Evolutionary conservation across 1,139 yeast genomes (phyloP).

Genomic region (Pichia sp.): DNA sequence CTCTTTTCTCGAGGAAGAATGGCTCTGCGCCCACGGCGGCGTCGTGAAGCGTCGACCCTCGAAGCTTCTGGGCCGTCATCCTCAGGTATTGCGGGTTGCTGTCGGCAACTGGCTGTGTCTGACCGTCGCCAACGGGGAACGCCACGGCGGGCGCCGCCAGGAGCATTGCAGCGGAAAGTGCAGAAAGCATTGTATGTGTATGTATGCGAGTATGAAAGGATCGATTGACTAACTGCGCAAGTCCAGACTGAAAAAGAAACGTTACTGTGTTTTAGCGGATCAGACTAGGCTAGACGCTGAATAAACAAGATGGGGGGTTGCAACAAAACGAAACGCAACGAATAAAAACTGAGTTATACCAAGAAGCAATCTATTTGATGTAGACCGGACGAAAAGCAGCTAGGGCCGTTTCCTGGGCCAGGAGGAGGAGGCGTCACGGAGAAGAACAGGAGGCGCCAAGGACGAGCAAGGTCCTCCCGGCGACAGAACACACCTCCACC

Average conservation of each 20-base stretch:
- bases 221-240: no score
- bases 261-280: no score
- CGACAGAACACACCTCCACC: no score
- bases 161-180: not conserved
- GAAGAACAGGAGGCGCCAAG: no score
- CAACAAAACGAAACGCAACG: no score
- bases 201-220: no score
- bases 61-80: slow-evolving; percentile 24
- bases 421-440: not conserved
- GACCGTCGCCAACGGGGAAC: not conserved
- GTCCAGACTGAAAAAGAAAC: no score
- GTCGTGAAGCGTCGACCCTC: slow-evolving; percentile 26
- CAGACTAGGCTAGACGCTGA: no score
- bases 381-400: not conserved
- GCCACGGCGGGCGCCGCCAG: not conserved
- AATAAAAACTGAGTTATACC: no score
- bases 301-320: no score
- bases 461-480: no score
- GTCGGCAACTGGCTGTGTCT: not conserved
- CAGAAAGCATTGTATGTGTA: not conserved
- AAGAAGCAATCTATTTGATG: not conserved
- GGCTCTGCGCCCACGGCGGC: slow-evolving; percentile 24
- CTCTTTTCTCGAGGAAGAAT: slow-evolving; percentile 34
- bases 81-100: slow-evolving; percentile 13
- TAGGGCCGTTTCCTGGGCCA: no score